Evolutionary conservation across 73 alveolate species (phyloP), one percentile per base, ranked within the genome.

Genomic region (Uronychia setigera): DNA sequence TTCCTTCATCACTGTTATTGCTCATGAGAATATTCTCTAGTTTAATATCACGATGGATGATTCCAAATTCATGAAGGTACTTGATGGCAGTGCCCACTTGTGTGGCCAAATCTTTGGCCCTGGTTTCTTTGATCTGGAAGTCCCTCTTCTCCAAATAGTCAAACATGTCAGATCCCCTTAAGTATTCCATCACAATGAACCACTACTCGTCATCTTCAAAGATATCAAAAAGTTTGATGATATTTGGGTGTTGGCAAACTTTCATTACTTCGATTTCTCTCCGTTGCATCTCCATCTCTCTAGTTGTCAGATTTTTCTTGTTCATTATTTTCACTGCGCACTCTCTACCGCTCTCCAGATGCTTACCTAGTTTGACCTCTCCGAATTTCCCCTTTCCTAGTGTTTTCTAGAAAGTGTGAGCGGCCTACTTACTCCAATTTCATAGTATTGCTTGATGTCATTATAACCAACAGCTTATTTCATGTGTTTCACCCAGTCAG

Each of bases 11-110:
- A 35, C 85, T 78, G 32, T 87, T 84, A 59, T 90, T 94, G 27
- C 90, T 96, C 94, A 96, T 88, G 79, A 96, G 81, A 32, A 96
- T 92, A 91, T 96, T 96, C 82, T 96, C 98, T 1, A 97, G 98
- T 83, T 96, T 96, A 59, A 96, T 81, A 85, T 96, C 99, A 80
- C 99, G 92, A 83, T 97, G 99, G 28, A 96, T 93, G 57, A 97
- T 94, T 25, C 96, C 97, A 75, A 85, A 87, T 67, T 94, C 84
- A 91, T 97, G 99, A 87, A 94, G 90, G 78, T 94, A 91, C 78
- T 86, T 81, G 26, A 94, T 86, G 5, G 97, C 96, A 26, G 92
- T 83, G 25, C 90, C 77, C 77, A 94, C 80, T 82, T 94, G 86
- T 75, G 83, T 93, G 33, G 93, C 91, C 59, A 94, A 59, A 29